phyloP scores from a whole-genome alignment of 208 protist species.

The Trypanosoma melophagium region DNA sequence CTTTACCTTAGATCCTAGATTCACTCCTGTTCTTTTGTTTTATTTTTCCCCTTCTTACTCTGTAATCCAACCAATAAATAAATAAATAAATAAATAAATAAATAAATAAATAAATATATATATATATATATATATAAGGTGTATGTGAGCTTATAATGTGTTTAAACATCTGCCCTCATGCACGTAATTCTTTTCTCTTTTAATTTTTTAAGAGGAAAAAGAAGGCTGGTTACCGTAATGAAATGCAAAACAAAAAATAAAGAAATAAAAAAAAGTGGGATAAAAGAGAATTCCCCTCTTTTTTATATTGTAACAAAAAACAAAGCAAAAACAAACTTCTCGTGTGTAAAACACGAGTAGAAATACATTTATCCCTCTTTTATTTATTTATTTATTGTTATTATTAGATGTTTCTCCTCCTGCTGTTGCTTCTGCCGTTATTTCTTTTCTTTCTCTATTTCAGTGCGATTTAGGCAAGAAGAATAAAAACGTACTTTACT shows the following conservation, averaged over 20 bases:
- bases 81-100: too few relatives aligned
- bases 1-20: slow-evolving; percentile 13
- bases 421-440: neutral
- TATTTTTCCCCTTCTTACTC: neutral
- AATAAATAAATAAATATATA: too few relatives aligned
- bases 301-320: too few relatives aligned
- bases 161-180: slow-evolving; percentile 1
- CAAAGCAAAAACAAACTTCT: too few relatives aligned
- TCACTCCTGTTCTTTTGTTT: slow-evolving; percentile 22
- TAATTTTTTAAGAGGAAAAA: neutral
- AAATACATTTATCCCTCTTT: neutral
- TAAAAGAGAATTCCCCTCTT: too few relatives aligned
- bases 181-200: neutral
- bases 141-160: too few relatives aligned
- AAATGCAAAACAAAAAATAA: neutral
- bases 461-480: neutral
- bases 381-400: neutral
- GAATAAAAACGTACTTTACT: too few relatives aligned
- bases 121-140: too few relatives aligned
- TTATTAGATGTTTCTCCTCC: neutral
- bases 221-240: neutral
- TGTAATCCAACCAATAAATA: too few relatives aligned
- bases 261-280: neutral
- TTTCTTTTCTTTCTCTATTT: neutral
- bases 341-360: neutral